Percentiles rank a stretch among this genome's conserved stretches.
phyloP scores from a whole-genome alignment of 495 filamentous ascomycete species.

The Jackrogersella minutella region DNA sequence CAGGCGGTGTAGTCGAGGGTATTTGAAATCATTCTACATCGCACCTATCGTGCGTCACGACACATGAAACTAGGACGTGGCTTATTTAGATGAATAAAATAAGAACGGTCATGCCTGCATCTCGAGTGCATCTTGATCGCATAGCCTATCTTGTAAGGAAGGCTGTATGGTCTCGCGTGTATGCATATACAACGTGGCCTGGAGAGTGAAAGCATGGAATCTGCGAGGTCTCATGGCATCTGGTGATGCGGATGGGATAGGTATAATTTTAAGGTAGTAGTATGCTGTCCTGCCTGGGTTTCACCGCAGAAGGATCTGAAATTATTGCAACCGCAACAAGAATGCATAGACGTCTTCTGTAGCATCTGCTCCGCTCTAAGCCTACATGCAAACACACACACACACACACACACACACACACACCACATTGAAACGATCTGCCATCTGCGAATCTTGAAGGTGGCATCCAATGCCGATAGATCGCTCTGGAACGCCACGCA shows the following conservation, averaged over 20 bases:
- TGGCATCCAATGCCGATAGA: constrained; percentile 27
- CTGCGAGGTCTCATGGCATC: constrained; percentile 6
- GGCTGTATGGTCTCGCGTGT: constrained; percentile 16
- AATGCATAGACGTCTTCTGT: background rate
- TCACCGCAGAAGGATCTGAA: constrained; percentile 35
- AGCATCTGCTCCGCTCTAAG: background rate
- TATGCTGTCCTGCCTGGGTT: constrained; percentile 4
- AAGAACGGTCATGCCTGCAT: background rate
- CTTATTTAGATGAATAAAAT: constrained; percentile 2
- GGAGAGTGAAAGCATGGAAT: background rate
- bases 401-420: constrained; percentile 11
- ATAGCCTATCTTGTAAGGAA: background rate
- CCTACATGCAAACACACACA: background rate
- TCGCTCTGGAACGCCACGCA: constrained; percentile 26
- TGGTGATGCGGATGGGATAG: constrained; percentile 13
- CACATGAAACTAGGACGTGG: background rate
- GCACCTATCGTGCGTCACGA: constrained; percentile 7
- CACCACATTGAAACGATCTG: constrained; percentile 8
- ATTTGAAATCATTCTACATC: constrained; percentile 21
- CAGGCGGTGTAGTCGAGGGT: constrained; percentile 27
- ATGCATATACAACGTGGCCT: constrained; percentile 30
- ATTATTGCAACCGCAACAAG: constrained; percentile 6
- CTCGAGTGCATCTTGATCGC: background rate
- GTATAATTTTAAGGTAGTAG: background rate
- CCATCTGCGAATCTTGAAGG: constrained; percentile 25